Base-by-base conservation (phyloP, 805 yeast species). In the Yarrowia osloensis region DNA sequence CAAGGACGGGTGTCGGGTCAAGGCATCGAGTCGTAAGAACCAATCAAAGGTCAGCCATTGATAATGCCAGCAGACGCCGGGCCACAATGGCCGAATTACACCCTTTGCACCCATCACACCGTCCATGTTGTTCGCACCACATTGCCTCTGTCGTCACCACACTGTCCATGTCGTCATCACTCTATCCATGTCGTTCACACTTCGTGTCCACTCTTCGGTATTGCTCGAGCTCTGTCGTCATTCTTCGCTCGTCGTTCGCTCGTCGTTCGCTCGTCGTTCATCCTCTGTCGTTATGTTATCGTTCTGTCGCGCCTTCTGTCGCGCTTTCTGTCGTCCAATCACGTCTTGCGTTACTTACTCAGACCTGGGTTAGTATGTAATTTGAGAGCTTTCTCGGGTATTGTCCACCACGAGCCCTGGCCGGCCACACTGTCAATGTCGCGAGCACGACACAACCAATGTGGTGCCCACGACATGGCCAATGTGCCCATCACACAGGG, bases 321-420 rank as follows among this genome's bases (percentile, higher is more conserved):
- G n/a, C 35, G 35, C 7, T 28, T 5, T 47, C 28, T 22, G 17
- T 42, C 47, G 17, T 21, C 7, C 8, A 9, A 15, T 50, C 57
- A 19, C 2, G 2, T 17, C 9, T 8, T 17, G 12, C 7, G 15
- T n/a, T 40, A 59, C 65, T 59, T 42, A 59, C 65, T 40, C 13
- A 59, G 50, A 31, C 26, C 65, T 59, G 65, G 83, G 61, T 54
- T 54, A 54, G 61, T 54, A 40, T 40, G 24, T 40, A 11, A 7
- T 3, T 39, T 12, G 22, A n/a, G 15, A 11, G 13, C 1, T 33
- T 13, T 28, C 6, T 5, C 31, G 37, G 9, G 37, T n/a, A 33
- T 4, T 9, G 37, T 33, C 37, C 9, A 33, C 12, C 17, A 4
- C 17, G n/a, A 3, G 9, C 13, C 33, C 33, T n/a, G n/a, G n/a